phyloP scores from a whole-genome alignment of 1,284 basidiomycete species.

The Pterula multifida region DNA sequence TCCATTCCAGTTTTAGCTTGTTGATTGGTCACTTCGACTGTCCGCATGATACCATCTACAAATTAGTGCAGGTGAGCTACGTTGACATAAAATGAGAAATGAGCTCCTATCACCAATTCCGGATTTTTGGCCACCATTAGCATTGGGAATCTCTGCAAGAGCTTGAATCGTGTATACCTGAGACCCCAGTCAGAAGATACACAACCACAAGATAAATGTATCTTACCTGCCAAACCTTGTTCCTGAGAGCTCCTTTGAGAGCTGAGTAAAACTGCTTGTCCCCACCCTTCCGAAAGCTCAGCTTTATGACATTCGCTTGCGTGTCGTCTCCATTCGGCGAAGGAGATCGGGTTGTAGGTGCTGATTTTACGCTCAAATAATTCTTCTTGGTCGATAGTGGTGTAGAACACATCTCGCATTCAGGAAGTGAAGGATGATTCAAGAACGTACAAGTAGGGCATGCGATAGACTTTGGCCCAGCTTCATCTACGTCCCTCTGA shows the following conservation, averaged over 20 bases:
- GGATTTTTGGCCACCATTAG: slow-evolving; percentile 16
- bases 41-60: slow-evolving; percentile 69
- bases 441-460: slow-evolving; percentile 90
- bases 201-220: slow-evolving; percentile 10
- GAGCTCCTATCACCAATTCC: slow-evolving; percentile 35
- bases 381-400: slow-evolving; percentile 28
- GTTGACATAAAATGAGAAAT: neutral
- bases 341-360: slow-evolving; percentile 43
- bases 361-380: slow-evolving; percentile 33
- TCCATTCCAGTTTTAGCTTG: slow-evolving; percentile 56
- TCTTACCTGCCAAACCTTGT: slow-evolving; percentile 72
- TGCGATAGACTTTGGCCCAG: slow-evolving; percentile 24
- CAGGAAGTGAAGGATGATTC: slow-evolving; percentile 66
- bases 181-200: slow-evolving; percentile 10
- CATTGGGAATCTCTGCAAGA: slow-evolving; percentile 5
- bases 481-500: slow-evolving; percentile 2
- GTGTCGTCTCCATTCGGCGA: slow-evolving; percentile 28
- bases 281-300: slow-evolving; percentile 89
- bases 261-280: slow-evolving; percentile 76
- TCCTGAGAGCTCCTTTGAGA: slow-evolving; percentile 66
- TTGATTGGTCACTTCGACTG: slow-evolving; percentile 60
- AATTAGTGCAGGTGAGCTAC: neutral
- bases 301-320: slow-evolving; percentile 37
- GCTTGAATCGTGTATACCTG: slow-evolving; percentile 15
- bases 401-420: slow-evolving; percentile 86